Conservation (phyloP, 805 yeast genomes). For the Metschnikowia proteae region DNA sequence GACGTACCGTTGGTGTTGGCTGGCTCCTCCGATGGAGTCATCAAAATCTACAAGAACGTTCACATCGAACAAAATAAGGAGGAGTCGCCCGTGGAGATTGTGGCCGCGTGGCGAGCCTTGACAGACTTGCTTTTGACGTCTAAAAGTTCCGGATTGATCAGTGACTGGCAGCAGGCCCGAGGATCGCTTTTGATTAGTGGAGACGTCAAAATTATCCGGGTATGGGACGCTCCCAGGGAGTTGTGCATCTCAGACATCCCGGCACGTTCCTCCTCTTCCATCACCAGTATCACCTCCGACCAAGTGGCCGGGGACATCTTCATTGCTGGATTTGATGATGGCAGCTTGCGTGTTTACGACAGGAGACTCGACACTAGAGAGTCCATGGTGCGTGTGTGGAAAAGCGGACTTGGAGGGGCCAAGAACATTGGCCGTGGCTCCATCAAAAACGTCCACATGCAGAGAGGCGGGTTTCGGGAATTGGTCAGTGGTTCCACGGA, state of each 20-base stretch:
- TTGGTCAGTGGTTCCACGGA: constrained; percentile 78
- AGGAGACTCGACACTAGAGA: constrained; percentile 80
- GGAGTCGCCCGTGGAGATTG: constrained; percentile 47
- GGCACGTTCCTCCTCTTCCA: constrained; percentile 83
- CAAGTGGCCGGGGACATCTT: constrained; percentile 91
- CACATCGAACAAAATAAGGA: constrained; percentile 34
- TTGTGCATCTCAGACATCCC: constrained; percentile 83
- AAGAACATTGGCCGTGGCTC: constrained; percentile 44
- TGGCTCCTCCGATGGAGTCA: constrained; percentile 93
- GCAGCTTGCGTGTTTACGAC: constrained; percentile 84
- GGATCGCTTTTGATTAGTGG: constrained; percentile 92
- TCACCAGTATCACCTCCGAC: constrained; percentile 87
- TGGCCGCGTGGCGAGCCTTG: constrained; percentile 90
- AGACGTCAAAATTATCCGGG: constrained; percentile 83
- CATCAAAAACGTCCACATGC: constrained; percentile 84
- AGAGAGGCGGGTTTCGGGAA: constrained; percentile 93
- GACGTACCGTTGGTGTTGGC: constrained; percentile 80
- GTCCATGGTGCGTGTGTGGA: constrained; percentile 83
- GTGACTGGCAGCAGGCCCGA: constrained; percentile 96
- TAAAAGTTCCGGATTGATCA: constrained; percentile 73
- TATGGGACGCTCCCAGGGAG: constrained; percentile 98
- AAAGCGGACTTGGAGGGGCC: constrained; percentile 25
- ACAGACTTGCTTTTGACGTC: constrained; percentile 81
- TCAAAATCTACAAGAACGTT: constrained; percentile 77
- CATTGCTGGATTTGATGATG: constrained; percentile 91